Conservation (phyloP, 2,329 filamentous ascomycete genomes). For the Chaetoscypha palmicola region DNA sequence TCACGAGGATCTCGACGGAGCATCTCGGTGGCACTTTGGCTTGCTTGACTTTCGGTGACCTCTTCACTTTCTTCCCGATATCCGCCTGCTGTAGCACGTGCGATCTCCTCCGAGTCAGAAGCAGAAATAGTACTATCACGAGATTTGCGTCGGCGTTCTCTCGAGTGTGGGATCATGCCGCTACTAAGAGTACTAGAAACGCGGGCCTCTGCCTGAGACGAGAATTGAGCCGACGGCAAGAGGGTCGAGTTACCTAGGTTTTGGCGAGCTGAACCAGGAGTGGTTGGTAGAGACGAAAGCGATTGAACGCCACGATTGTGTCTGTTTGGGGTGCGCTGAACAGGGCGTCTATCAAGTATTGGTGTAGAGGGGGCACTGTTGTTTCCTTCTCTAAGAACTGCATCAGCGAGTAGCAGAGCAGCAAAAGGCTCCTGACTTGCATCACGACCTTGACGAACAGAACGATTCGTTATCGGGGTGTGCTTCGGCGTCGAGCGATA, state of each 20-base stretch:
- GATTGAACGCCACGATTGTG: conserved; percentile 75
- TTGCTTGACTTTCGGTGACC: conserved; percentile 67
- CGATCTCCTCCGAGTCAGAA: conserved; percentile 48
- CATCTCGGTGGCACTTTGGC: conserved; percentile 69
- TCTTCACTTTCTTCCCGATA: conserved; percentile 49
- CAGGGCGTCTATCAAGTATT: conserved; percentile 18
- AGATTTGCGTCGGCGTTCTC: conserved; percentile 60
- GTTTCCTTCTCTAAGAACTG: conserved; percentile 72
- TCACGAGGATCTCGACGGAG: conserved; percentile 50
- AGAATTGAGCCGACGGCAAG: conserved; percentile 55
- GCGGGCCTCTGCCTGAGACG: conserved; percentile 52
- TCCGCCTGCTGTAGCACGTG: conserved; percentile 41
- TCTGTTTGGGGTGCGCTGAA: conserved; percentile 44
- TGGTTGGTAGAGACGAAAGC: conserved; percentile 76
- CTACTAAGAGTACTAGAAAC: conserved; percentile 32
- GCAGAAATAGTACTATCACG: conserved; percentile 82
- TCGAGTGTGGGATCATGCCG: conserved; percentile 35
- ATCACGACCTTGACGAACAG: conserved; percentile 33
- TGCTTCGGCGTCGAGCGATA: conserved; percentile 44
- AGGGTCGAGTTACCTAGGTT: conserved; percentile 41
- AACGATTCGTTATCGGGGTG: conserved; percentile 38
- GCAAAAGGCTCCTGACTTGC: conserved; percentile 62
- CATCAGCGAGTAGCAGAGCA: conserved; percentile 64
- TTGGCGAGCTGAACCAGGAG: conserved; percentile 53
- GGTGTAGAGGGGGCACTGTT: conserved; percentile 70